Conservation (phyloP, 2,329 filamentous ascomycete species). For the Rhexocercosporidium sp. region DNA sequence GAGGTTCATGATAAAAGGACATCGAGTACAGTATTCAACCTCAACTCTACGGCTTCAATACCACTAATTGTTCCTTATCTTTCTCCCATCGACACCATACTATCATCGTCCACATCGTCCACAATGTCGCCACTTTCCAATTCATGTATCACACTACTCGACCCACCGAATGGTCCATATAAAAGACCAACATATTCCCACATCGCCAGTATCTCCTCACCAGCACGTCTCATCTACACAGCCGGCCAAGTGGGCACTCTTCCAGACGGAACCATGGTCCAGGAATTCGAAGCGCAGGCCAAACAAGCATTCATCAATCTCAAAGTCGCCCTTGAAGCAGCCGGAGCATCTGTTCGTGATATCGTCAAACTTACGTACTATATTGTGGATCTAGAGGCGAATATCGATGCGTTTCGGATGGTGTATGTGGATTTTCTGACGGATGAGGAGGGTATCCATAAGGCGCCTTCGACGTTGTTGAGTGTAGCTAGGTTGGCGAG, state of each 20-base stretch:
- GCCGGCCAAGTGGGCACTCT: constrained; percentile 13
- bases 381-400: neutral
- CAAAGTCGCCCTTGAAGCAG: neutral
- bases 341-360: constrained; percentile 9
- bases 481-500: neutral
- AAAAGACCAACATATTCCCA: constrained; percentile 13
- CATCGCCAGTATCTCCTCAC: constrained; percentile 2
- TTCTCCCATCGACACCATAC: neutral
- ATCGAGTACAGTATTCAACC: neutral
- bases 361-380: constrained; percentile 15
- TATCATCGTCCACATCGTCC: neutral
- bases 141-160: neutral
- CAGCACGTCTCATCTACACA: constrained; percentile 6
- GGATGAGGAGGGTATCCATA: constrained; percentile 6
- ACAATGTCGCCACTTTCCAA: neutral
- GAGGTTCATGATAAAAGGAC: neutral
- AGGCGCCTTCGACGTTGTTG: constrained; percentile 1
- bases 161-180: neutral
- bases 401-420: neutral
- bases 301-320: constrained; percentile 16
- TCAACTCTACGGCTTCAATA: too few species aligned
- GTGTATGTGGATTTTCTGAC: constrained; percentile 11
- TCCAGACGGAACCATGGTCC: neutral
- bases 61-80: neutral
- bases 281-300: constrained; percentile 1